phyloP scores from a whole-genome alignment of 768 basidiomycete species.

The Trametes gibbosa region DNA sequence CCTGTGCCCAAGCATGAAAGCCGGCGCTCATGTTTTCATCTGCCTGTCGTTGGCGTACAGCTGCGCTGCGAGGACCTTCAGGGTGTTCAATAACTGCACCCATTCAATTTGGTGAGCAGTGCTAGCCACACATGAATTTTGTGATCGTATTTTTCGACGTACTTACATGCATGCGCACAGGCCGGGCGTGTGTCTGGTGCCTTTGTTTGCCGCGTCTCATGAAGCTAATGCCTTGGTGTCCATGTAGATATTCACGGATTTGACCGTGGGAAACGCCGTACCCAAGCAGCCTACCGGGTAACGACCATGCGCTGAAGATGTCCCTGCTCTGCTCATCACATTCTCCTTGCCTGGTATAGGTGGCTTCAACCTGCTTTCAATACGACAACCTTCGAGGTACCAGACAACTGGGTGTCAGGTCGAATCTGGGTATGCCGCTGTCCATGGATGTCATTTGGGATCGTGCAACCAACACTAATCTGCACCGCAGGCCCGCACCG shows the following conservation, averaged over 20 bases:
- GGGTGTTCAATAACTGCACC: conserved; percentile 37
- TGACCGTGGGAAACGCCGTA: conserved; percentile 28
- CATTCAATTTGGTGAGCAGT: conserved; percentile 39
- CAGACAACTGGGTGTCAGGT: conserved; percentile 39
- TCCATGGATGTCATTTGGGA: background rate
- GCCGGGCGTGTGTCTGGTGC: background rate
- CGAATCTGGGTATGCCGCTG: conserved; percentile 36
- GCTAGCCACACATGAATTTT: background rate
- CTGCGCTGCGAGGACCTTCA: conserved; percentile 28
- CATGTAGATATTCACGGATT: conserved; percentile 31
- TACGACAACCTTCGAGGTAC: conserved; percentile 32
- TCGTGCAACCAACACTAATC: too few species aligned
- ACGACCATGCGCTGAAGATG: too few species aligned
- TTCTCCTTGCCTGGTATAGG: conserved; percentile 2
- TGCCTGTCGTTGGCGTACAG: background rate
- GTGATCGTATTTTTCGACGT: background rate
- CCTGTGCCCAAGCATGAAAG: background rate
- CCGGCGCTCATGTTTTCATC: background rate
- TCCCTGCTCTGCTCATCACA: background rate
- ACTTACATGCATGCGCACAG: background rate
- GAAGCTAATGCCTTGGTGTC: background rate
- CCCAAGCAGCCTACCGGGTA: conserved; percentile 31
- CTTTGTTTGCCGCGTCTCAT: background rate
- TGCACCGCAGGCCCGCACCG: conserved; percentile 31
- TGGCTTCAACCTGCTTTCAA: conserved; percentile 30